A percentile compares a stretch with the other conserved stretches of the same genome.
These are phyloP conservation scores for Colletotrichum echinochloae DNA, from an alignment of 2,329 filamentous ascomycete species.

Conservation along the genomic window DNA sequence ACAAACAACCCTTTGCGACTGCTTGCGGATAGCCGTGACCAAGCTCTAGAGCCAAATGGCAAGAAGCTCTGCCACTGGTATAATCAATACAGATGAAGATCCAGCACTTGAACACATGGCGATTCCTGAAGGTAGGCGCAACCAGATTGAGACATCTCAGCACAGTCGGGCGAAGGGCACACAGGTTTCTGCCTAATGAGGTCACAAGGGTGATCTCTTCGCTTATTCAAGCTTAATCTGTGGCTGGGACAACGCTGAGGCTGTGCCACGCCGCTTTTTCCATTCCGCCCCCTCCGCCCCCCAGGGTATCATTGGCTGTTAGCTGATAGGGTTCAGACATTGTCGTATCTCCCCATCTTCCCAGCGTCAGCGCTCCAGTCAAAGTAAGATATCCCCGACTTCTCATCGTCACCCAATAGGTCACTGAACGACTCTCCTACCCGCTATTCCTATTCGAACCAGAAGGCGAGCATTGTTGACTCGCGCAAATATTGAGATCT, in stretches of 20 bases:
- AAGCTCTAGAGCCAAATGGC: neutral
- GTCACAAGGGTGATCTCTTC: neutral
- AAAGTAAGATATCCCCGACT: neutral
- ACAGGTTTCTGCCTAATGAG: constrained; percentile 15
- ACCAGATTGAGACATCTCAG: neutral
- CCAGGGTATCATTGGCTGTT: neutral
- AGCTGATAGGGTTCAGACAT: neutral
- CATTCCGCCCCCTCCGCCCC: neutral
- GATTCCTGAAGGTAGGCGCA: too few relatives aligned
- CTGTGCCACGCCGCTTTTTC: neutral
- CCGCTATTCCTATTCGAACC: neutral
- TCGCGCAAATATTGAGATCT: neutral
- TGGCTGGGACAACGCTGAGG: neutral
- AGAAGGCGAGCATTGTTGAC: neutral
- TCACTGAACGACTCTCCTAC: neutral
- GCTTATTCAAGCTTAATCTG: constrained; percentile 25
- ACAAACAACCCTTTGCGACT: neutral
- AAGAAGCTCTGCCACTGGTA: neutral
- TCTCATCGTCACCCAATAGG: too few relatives aligned
- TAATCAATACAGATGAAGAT: neutral
- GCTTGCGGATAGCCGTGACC: neutral
- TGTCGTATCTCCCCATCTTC: neutral
- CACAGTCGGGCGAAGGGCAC: constrained; percentile 3
- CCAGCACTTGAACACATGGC: neutral
- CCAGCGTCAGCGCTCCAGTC: neutral